Evolutionary conservation across 2,329 filamentous ascomycete species (phyloP), one percentile per base, ranked within the genome.

Genomic region (Talaromyces marneffei): DNA sequence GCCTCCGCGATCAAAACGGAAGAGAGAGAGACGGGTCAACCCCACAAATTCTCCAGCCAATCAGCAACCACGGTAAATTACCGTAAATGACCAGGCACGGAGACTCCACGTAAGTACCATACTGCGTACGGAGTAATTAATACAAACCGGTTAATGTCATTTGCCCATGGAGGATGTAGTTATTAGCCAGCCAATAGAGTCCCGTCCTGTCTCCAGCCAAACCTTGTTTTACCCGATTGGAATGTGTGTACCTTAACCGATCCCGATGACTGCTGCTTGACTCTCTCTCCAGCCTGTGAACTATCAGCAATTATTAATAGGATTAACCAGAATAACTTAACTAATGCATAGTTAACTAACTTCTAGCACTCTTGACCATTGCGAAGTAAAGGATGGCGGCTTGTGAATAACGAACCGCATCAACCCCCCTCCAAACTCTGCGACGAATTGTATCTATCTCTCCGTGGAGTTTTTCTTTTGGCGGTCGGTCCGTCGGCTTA

Each of bases 161-260:
- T n/a, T n/a, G n/a, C n/a, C n/a, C n/a, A n/a, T n/a, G n/a, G n/a
- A n/a, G 8, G 8, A 44, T 23, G 23, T 23, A 46, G 42, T 1
- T 18, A 50, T 50, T 50, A 33, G n/a, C 48, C 48, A 35, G 29
- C 48, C 48, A 52, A 52, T 52, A 33, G 48, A 33, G 7, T 18
- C 29, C 6, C 27, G 12, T 20, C 10, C 44, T 29, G 23, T 9
- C 14, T n/a, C 23, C 23, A 16, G 5, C 48, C 48, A 52, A 48
- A 50, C 46, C n/a, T 52, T 52, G 48, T 52, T 52, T 35, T 52
- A 52, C 48, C 48, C 48, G 48, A 52, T 20, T n/a, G 46, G 29
- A 52, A 33, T 33, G 10, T 8, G 2, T 5, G 27, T 12, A 52
- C 52, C 52, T 40, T 55, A 55, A 27, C 52, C 52, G 52, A 55